These are phyloP conservation scores for Trypanosomatidae sp. DNA, from an alignment of 208 protist genomes.

Conservation along the genomic window DNA sequence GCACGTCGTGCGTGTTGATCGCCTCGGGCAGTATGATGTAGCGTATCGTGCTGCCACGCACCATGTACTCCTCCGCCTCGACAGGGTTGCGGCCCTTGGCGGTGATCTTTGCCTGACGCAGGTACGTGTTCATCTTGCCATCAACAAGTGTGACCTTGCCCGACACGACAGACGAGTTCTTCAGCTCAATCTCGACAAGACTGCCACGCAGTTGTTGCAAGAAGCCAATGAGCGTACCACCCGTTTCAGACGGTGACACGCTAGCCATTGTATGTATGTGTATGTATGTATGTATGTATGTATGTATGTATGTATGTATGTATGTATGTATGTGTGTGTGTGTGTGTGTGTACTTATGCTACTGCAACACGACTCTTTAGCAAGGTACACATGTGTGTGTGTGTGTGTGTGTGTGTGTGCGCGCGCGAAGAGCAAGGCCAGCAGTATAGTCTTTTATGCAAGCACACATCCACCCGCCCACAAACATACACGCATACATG, in stretches of 20 bases:
- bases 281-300: background rate
- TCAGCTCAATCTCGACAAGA: slow-evolving; percentile 97
- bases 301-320: background rate
- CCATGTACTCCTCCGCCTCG: slow-evolving; percentile 91
- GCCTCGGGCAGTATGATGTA: slow-evolving; percentile 96
- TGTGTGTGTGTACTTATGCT: background rate
- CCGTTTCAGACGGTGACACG: slow-evolving; percentile 29
- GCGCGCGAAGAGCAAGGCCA: background rate
- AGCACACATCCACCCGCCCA: background rate
- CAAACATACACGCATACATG: background rate
- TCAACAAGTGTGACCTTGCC: slow-evolving; percentile 77
- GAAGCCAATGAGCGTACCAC: slow-evolving; percentile 88
- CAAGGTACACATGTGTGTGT: slow-evolving; percentile 1
- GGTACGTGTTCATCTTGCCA: slow-evolving; percentile 96
- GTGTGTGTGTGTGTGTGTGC: background rate
- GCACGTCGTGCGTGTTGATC: slow-evolving; percentile 91
- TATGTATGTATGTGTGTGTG: background rate
- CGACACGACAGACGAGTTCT: slow-evolving; percentile 96
- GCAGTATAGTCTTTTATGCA: background rate
- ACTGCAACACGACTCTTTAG: background rate
- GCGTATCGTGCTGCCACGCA: slow-evolving; percentile 96
- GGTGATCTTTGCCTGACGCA: slow-evolving; percentile 97
- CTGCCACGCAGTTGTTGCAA: slow-evolving; percentile 97
- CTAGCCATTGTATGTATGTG: slow-evolving; percentile 10
- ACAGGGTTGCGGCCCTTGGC: slow-evolving; percentile 93